phyloP scores from a whole-genome alignment of 345 rosid species.

The Euphorbia pulcherrima region DNA sequence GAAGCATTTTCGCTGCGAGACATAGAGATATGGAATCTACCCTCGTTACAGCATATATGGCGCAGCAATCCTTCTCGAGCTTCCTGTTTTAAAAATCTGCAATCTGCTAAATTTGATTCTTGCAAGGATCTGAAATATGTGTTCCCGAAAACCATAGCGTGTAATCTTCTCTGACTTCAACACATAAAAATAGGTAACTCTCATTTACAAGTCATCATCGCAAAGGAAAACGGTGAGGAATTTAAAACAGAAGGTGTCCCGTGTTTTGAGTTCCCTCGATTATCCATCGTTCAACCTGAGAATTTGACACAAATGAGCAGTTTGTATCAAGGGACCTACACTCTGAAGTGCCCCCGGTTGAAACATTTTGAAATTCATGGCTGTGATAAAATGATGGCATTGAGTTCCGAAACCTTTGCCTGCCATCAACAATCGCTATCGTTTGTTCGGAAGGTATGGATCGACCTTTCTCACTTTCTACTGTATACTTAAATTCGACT shows the following conservation, averaged over 20 bases:
- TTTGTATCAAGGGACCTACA: slow-evolving; percentile 8
- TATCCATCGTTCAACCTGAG: not conserved
- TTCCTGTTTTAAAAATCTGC: not conserved
- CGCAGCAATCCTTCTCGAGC: not conserved
- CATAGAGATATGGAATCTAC: not conserved
- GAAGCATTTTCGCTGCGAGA: not conserved
- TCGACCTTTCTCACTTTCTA: not conserved
- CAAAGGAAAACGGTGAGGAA: not conserved
- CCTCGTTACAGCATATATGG: slow-evolving; percentile 2
- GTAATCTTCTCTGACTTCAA: slow-evolving; percentile 8
- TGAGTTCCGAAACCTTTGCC: not conserved
- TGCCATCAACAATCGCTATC: not conserved
- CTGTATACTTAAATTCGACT: not conserved
- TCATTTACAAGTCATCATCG: slow-evolving; percentile 22
- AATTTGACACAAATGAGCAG: slow-evolving; percentile 4
- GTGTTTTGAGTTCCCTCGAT: slow-evolving; percentile 14
- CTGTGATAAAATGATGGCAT: slow-evolving; percentile 14
- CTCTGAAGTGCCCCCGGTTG: slow-evolving; percentile 22
- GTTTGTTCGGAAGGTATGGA: not conserved
- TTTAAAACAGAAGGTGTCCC: not conserved
- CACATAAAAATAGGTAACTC: slow-evolving; percentile 6
- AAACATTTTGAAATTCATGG: not conserved
- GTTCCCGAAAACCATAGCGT: slow-evolving; percentile 8
- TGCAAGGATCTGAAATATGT: not conserved
- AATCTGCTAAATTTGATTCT: not conserved